phyloP scores from a whole-genome alignment of 768 basidiomycete genomes.

The Gymnopilus dilepis region DNA sequence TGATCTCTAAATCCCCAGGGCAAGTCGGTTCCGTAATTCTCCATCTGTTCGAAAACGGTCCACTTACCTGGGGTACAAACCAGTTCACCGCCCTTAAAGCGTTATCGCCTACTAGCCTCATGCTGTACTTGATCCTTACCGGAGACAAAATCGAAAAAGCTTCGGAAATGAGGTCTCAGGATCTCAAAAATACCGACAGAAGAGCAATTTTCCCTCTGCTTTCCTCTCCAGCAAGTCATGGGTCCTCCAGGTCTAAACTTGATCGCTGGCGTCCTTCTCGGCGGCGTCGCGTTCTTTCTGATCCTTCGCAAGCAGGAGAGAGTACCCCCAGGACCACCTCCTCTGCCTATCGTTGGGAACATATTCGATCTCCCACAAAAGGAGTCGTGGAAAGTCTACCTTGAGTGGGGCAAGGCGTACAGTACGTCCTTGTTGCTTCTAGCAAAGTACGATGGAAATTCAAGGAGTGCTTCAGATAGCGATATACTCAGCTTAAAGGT shows the following conservation, averaged over 20 bases:
- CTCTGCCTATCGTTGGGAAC: conserved; percentile 29
- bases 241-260: not conserved
- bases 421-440: not conserved
- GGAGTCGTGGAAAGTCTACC: conserved; percentile 11
- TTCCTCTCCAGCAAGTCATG: not conserved
- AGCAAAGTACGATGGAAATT: no score
- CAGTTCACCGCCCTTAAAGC: not conserved
- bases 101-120: not conserved
- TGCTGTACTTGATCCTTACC: not conserved
- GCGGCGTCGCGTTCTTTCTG: not conserved
- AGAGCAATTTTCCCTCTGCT: not conserved
- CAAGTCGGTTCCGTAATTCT: no score
- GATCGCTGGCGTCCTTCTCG: not conserved
- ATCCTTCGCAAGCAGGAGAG: not conserved
- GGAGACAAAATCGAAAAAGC: not conserved
- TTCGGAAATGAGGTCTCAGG: no score
- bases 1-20: no score
- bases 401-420: conserved; percentile 14
- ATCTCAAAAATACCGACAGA: not conserved
- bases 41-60: no score
- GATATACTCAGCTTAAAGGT: conserved; percentile 7
- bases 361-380: conserved; percentile 9
- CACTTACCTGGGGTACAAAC: no score
- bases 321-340: conserved; percentile 25
- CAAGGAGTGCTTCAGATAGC: not conserved